Conservation (phyloP, 345 rosid species). For the Luvunga scandens region DNA sequence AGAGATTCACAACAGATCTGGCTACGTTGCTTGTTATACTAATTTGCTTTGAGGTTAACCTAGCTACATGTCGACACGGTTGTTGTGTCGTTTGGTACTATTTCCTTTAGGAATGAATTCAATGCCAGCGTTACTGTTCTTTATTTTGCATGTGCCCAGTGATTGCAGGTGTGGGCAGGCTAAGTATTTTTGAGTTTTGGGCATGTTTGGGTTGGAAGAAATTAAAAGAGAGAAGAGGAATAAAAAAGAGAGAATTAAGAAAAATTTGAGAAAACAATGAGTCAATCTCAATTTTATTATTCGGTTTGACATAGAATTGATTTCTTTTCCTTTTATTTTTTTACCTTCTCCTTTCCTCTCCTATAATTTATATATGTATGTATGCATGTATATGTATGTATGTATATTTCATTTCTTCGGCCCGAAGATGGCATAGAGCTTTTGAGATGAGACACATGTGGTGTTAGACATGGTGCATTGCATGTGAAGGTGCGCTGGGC, state of each 20-base stretch:
- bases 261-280: too few relatives aligned
- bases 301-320: too few relatives aligned
- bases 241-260: too few relatives aligned
- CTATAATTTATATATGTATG: too few relatives aligned
- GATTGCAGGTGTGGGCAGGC: not conserved
- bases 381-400: too few relatives aligned
- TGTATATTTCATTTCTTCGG: too few relatives aligned
- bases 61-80: not conserved
- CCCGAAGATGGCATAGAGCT: not conserved
- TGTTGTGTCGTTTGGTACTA: not conserved
- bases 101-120: not conserved
- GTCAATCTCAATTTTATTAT: too few relatives aligned
- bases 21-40: not conserved
- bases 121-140: not conserved
- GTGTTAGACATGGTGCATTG: not conserved
- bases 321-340: too few relatives aligned
- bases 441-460: not conserved
- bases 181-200: too few relatives aligned
- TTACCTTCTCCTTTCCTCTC: too few relatives aligned
- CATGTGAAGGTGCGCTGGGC: not conserved
- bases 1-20: not conserved
- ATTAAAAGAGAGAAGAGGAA: too few relatives aligned
- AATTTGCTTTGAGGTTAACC: not conserved
- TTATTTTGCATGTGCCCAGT: not conserved
- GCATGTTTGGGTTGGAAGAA: too few relatives aligned